A percentile compares a stretch with the other conserved stretches of the same genome.
Evolutionary conservation across 1,139 yeast genomes (phyloP).

Genomic region (Magnusiomyces starmeri): DNA sequence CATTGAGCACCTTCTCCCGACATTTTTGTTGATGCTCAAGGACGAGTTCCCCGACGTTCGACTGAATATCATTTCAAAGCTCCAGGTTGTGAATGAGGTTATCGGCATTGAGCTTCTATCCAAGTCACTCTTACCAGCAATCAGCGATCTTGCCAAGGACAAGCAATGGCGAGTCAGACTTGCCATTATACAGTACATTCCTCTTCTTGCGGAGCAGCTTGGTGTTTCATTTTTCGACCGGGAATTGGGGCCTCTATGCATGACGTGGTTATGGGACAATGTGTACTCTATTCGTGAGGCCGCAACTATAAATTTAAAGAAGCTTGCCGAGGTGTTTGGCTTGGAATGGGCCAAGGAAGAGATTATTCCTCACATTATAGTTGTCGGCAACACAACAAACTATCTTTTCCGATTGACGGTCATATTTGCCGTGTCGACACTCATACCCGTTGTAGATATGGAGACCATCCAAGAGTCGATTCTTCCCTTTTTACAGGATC

Average conservation of each 20-base stretch:
- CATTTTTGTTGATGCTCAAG: slow-evolving; percentile 85
- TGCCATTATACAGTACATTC: slow-evolving; percentile 95
- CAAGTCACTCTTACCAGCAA: slow-evolving; percentile 87
- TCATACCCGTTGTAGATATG: slow-evolving; percentile 50
- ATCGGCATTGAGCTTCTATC: slow-evolving; percentile 86
- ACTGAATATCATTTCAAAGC: slow-evolving; percentile 83
- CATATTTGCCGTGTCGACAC: slow-evolving; percentile 73
- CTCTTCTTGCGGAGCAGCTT: slow-evolving; percentile 89
- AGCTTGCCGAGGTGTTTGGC: slow-evolving; percentile 81
- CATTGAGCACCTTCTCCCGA: slow-evolving; percentile 75
- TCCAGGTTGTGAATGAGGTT: slow-evolving; percentile 87
- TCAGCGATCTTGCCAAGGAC: slow-evolving; percentile 92
- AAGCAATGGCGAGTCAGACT: slow-evolving; percentile 96
- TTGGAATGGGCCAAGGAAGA: slow-evolving; percentile 88
- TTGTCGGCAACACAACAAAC: slow-evolving; percentile 46
- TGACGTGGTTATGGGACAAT: slow-evolving; percentile 98
- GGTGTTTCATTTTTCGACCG: slow-evolving; percentile 91
- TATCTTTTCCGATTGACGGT: slow-evolving; percentile 91
- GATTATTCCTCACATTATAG: slow-evolving; percentile 68
- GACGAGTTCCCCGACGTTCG: slow-evolving; percentile 97
- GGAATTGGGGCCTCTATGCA: slow-evolving; percentile 80
- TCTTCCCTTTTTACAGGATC: slow-evolving; percentile 68
- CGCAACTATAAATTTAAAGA: slow-evolving; percentile 76
- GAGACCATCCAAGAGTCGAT: slow-evolving; percentile 55
- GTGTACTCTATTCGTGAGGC: slow-evolving; percentile 96